These are phyloP conservation scores for Thelonectria blattea DNA, from an alignment of 2,329 filamentous ascomycete species.

Conservation along the genomic window DNA sequence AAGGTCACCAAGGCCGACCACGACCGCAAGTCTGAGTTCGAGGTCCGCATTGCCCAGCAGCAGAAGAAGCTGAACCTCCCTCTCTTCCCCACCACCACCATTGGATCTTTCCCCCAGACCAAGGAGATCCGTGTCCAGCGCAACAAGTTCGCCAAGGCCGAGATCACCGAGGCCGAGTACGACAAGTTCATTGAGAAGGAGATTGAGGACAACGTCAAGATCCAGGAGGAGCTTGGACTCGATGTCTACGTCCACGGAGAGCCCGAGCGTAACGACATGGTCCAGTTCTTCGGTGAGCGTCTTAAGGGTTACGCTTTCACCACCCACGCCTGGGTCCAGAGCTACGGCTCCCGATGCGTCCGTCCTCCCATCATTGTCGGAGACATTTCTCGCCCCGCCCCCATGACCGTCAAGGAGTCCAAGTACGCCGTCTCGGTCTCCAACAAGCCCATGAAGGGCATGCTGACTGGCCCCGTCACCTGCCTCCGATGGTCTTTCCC, in stretches of 20 bases:
- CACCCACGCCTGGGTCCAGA: conserved; percentile 98
- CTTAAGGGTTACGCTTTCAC: conserved; percentile 98
- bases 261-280: conserved; percentile 99
- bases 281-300: conserved; percentile 99
- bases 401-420: conserved; percentile 99
- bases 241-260: conserved; percentile 98
- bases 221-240: conserved; percentile 97
- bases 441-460: conserved; percentile 99
- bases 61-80: conserved; percentile 92
- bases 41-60: conserved; percentile 83
- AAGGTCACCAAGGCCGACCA: conserved; percentile 85
- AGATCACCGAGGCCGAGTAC: conserved; percentile 91
- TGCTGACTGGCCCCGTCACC: conserved; percentile 98
- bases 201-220: conserved; percentile 92
- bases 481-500: conserved; percentile 99
- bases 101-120: conserved; percentile 99
- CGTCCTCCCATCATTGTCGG: conserved; percentile 98
- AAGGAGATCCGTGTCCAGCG: conserved; percentile 96
- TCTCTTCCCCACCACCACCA: conserved; percentile 98
- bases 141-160: conserved; percentile 98
- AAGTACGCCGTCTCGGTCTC: conserved; percentile 97
- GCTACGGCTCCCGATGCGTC: conserved; percentile 97
- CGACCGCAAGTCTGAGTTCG: conserved; percentile 91
- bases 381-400: conserved; percentile 93
- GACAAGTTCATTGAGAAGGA: conserved; percentile 99